Evolutionary conservation across 23 red algal species (phyloP).

Genomic region (Cyanidium caldarium): DNA sequence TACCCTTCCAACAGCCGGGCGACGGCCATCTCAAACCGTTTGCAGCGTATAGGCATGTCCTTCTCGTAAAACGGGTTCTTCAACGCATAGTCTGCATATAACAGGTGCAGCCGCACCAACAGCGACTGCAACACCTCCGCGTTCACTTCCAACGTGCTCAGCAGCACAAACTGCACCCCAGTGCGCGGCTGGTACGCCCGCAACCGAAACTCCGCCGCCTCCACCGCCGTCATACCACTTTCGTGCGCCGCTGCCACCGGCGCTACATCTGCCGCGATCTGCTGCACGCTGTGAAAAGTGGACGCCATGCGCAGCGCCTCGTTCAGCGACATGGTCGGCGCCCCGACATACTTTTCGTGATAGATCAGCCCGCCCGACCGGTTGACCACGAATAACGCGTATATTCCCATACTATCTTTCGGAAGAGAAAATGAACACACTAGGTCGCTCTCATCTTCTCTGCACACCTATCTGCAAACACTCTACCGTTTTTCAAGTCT

Average conservation of each 20-base stretch:
- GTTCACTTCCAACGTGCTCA: constrained; percentile 31
- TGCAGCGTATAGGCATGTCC: constrained; percentile 92
- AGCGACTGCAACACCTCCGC: constrained; percentile 36
- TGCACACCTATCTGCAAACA: too few relatives aligned
- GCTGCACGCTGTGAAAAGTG: constrained; percentile 95
- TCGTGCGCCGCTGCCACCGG: constrained; percentile 40
- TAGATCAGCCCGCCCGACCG: constrained; percentile 88
- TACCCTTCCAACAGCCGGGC: neutral
- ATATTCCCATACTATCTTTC: constrained; percentile 26
- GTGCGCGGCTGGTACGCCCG: constrained; percentile 53
- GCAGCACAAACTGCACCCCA: constrained; percentile 74
- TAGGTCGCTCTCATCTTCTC: too few relatives aligned
- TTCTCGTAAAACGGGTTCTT: constrained; percentile 99
- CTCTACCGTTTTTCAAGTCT: too few relatives aligned
- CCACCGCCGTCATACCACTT: constrained; percentile 53
- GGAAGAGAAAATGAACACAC: neutral
- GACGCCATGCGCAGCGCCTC: constrained; percentile 88
- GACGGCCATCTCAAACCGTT: constrained; percentile 15
- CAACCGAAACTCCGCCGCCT: constrained; percentile 50
- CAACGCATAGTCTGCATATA: constrained; percentile 94
- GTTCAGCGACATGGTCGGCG: constrained; percentile 61
- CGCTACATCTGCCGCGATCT: constrained; percentile 63
- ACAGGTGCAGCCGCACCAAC: constrained; percentile 32
- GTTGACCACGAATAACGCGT: constrained; percentile 86
- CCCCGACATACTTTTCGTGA: constrained; percentile 35